These are phyloP conservation scores for Medicago lupulina DNA, from an alignment of 306 rosid species.

Conservation along the genomic window DNA sequence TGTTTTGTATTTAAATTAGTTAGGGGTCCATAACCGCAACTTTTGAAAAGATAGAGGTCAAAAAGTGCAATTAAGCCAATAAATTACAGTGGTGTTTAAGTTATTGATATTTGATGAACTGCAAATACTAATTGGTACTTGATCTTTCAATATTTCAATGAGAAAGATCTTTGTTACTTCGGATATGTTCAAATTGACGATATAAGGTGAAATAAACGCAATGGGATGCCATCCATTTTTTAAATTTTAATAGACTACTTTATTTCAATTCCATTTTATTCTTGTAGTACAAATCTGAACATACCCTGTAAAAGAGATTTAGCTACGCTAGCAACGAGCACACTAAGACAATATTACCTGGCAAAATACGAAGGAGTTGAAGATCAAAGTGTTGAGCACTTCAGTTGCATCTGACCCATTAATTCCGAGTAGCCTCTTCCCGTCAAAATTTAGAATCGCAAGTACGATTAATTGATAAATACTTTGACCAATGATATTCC, in stretches of 20 bases:
- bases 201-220: no score
- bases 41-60: no score
- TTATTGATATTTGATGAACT: background rate
- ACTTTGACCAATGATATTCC: slow-evolving; percentile 94
- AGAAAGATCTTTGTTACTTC: background rate
- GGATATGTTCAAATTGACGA: no score
- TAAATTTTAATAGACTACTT: no score
- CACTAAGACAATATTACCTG: slow-evolving; percentile 58
- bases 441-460: slow-evolving; percentile 65
- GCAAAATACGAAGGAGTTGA: slow-evolving; percentile 93
- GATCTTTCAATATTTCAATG: background rate
- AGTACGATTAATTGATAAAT: slow-evolving; percentile 81
- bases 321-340: no score
- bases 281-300: no score
- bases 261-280: no score
- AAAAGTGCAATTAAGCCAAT: no score
- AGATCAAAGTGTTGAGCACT: slow-evolving; percentile 80
- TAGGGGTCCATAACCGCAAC: no score
- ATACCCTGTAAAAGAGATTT: no score
- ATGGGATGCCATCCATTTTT: no score
- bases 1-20: no score
- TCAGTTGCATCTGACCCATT: slow-evolving; percentile 68
- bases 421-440: slow-evolving; percentile 68
- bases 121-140: background rate
- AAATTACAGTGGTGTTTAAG: background rate